Percentiles rank a stretch among this genome's conserved stretches.
phyloP scores from a whole-genome alignment of 805 yeast genomes.

The Candida boidinii region DNA sequence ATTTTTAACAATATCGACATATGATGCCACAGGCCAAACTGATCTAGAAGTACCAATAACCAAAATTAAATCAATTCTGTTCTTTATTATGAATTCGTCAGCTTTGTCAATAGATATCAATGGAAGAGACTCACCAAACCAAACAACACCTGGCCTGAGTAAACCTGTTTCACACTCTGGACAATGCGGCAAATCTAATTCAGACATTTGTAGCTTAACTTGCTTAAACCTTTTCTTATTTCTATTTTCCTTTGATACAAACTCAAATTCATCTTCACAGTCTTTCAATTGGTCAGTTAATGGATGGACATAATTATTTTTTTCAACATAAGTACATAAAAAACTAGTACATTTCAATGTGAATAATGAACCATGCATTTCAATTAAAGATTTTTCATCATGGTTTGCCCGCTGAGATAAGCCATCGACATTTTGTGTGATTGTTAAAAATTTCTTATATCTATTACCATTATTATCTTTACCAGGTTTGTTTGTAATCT shows the following conservation, averaged over 20 bases:
- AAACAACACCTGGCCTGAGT: slow-evolving; percentile 83
- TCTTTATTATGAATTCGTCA: slow-evolving; percentile 56
- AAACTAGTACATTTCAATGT: slow-evolving; percentile 68
- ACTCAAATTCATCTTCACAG: slow-evolving; percentile 8
- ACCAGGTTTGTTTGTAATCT: slow-evolving; percentile 12
- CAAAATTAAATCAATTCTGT: slow-evolving; percentile 59
- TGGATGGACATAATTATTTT: slow-evolving; percentile 47
- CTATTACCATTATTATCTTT: background rate
- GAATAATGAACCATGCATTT: slow-evolving; percentile 76
- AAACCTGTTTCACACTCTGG: slow-evolving; percentile 63
- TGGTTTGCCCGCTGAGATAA: slow-evolving; percentile 61
- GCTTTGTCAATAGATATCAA: slow-evolving; percentile 52
- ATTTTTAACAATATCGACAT: slow-evolving; percentile 64
- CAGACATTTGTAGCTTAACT: slow-evolving; percentile 29
- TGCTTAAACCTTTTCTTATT: slow-evolving; percentile 1
- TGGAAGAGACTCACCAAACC: slow-evolving; percentile 91
- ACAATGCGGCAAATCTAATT: slow-evolving; percentile 59
- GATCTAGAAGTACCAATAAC: slow-evolving; percentile 82
- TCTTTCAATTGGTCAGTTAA: slow-evolving; percentile 43
- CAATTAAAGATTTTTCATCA: slow-evolving; percentile 40
- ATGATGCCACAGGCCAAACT: slow-evolving; percentile 90
- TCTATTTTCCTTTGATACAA: background rate
- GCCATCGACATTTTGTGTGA: slow-evolving; percentile 83
- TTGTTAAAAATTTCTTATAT: slow-evolving; percentile 42
- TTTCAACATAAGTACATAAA: slow-evolving; percentile 53